Percentiles rank a stretch among this genome's conserved stretches.
Conservation (phyloP, 768 basidiomycete species). For the Boletus sp. region DNA sequence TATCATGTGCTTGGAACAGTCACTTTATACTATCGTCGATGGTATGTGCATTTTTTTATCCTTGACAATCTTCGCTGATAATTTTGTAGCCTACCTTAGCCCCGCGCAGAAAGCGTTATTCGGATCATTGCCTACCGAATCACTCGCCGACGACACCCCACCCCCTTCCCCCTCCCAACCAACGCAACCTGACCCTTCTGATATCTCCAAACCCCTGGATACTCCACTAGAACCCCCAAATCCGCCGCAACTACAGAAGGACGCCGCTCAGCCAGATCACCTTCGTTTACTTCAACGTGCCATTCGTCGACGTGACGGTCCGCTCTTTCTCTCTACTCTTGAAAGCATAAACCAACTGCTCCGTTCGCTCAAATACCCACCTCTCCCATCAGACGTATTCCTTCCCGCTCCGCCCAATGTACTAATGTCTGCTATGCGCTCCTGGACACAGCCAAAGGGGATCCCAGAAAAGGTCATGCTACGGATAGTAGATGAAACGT, state of each 20-base stretch:
- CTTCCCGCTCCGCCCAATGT: slow-evolving; percentile 44
- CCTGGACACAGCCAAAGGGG: slow-evolving; percentile 46
- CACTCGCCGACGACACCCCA: slow-evolving; percentile 25
- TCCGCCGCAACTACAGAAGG: slow-evolving; percentile 23
- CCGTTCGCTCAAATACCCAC: slow-evolving; percentile 63
- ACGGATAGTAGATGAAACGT: slow-evolving; percentile 85
- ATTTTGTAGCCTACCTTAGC: slow-evolving; percentile 58
- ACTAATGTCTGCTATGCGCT: slow-evolving; percentile 43
- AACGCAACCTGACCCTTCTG: slow-evolving; percentile 31
- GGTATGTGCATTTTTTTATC: slow-evolving; percentile 43
- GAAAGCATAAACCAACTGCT: slow-evolving; percentile 60
- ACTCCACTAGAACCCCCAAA: slow-evolving; percentile 25
- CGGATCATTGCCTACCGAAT: slow-evolving; percentile 57
- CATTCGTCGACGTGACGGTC: slow-evolving; percentile 67
- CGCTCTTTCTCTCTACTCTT: slow-evolving; percentile 65
- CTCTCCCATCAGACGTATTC: slow-evolving; percentile 51
- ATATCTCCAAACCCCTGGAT: slow-evolving; percentile 32
- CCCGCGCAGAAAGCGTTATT: slow-evolving; percentile 63
- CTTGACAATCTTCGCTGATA: slow-evolving; percentile 5
- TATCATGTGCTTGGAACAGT: slow-evolving; percentile 72
- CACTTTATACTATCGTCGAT: slow-evolving; percentile 70
- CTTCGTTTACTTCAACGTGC: slow-evolving; percentile 69
- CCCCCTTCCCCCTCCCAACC: slow-evolving; percentile 37
- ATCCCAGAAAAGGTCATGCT: slow-evolving; percentile 66
- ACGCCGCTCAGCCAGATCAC: slow-evolving; percentile 29